phyloP scores from a whole-genome alignment of 2,329 filamentous ascomycete genomes.

The Trichoderma sp. region DNA sequence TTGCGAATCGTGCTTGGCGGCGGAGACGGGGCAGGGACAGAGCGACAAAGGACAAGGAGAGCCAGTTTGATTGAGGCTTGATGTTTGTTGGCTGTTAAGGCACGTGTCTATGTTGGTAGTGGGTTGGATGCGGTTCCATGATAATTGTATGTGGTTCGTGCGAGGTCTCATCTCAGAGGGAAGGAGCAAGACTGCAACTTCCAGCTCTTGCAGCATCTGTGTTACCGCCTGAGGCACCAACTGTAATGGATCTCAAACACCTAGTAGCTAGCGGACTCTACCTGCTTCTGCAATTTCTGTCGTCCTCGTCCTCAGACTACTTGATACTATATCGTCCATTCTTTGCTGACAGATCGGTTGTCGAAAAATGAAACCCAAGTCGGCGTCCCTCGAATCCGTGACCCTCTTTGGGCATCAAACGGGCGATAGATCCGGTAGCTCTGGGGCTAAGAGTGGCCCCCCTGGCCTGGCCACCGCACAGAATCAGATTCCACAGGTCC shows the following conservation, averaged over 20 bases:
- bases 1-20: not conserved
- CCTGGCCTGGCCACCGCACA: not conserved
- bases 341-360: not conserved
- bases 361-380: not conserved
- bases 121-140: not conserved
- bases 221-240: not conserved
- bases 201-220: not conserved
- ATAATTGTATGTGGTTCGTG: not conserved
- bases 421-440: not conserved
- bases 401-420: conserved; percentile 22
- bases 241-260: not conserved
- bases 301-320: too few species aligned
- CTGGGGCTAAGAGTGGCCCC: conserved; percentile 4
- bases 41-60: not conserved
- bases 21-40: not conserved
- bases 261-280: not conserved
- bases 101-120: not conserved
- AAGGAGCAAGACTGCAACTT: not conserved
- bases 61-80: not conserved
- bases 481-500: conserved; percentile 16
- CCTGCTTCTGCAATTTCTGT: too few species aligned
- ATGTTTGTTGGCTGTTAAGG: not conserved
- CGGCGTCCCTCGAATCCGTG: conserved; percentile 14
- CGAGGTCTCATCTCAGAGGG: not conserved
- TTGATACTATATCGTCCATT: not conserved